Evolutionary conservation across 208 protist species (phyloP).

Genomic region (Acanthamoeba rhysodes): DNA sequence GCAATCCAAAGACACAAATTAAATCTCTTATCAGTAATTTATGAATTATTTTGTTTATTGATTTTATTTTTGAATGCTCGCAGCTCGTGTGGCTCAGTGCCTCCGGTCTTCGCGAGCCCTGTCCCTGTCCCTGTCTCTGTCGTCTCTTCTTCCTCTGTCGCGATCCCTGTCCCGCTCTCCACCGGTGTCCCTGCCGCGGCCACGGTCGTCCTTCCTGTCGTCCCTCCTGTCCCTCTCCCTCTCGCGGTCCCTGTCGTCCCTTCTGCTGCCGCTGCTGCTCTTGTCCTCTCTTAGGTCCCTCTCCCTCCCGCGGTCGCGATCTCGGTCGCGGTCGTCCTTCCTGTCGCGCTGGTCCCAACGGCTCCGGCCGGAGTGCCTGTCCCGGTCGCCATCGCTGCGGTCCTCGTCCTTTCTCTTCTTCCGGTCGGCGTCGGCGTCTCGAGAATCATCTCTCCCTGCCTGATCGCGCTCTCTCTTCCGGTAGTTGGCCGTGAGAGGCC

Average conservation of each 20-base stretch:
- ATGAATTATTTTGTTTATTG: neutral
- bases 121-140: slow-evolving; percentile 13
- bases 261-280: neutral
- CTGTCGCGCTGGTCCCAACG: neutral
- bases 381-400: neutral
- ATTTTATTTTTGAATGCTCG: neutral
- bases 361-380: neutral
- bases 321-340: neutral
- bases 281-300: neutral
- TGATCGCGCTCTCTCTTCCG: neutral
- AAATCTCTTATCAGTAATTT: neutral
- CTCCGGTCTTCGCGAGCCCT: neutral
- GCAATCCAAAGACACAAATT: neutral
- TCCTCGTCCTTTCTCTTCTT: neutral
- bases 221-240: neutral
- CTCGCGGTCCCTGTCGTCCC: neutral
- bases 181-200: neutral
- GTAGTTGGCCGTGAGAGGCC: neutral
- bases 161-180: neutral
- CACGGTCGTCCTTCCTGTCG: neutral
- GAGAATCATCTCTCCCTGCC: neutral
- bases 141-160: neutral
- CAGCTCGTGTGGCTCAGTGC: neutral
- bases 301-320: slow-evolving; percentile 3
- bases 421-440: neutral